These are phyloP conservation scores for Penicillium maclennaniae DNA, from an alignment of 495 filamentous ascomycete genomes.

Conservation along the genomic window DNA sequence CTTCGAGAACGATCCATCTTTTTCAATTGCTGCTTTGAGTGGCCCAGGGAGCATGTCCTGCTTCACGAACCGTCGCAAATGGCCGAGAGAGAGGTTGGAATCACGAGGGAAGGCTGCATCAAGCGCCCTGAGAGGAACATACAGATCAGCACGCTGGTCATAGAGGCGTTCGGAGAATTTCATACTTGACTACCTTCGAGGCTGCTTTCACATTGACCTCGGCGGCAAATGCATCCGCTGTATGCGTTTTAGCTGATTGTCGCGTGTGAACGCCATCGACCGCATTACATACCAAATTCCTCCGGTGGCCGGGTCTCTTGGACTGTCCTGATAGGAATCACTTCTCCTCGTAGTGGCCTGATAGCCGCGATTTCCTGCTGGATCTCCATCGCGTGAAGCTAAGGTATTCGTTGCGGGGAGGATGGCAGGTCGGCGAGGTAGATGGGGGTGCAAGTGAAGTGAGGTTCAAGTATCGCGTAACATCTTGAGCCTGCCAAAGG, in stretches of 20 bases:
- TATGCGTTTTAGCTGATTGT: constrained; percentile 5
- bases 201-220: constrained; percentile 44
- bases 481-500: background rate
- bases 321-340: constrained; percentile 37
- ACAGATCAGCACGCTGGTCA: background rate
- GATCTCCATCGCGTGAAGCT: constrained; percentile 21
- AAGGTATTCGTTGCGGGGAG: background rate
- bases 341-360: constrained; percentile 28
- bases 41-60: constrained; percentile 58
- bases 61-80: constrained; percentile 80
- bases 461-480: background rate
- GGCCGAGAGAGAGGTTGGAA: constrained; percentile 60
- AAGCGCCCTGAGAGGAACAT: constrained; percentile 29
- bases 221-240: constrained; percentile 42
- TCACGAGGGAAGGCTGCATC: constrained; percentile 50
- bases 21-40: constrained; percentile 31
- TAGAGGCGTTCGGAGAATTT: background rate
- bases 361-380: constrained; percentile 21
- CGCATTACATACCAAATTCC: constrained; percentile 33
- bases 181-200: constrained; percentile 46
- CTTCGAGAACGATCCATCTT: constrained; percentile 7
- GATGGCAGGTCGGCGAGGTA: background rate
- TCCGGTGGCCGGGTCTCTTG: constrained; percentile 40
- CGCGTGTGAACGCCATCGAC: background rate
- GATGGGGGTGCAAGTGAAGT: background rate